These are phyloP conservation scores for Pyrenula massariospora DNA, from an alignment of 495 filamentous ascomycete genomes.

Conservation along the genomic window DNA sequence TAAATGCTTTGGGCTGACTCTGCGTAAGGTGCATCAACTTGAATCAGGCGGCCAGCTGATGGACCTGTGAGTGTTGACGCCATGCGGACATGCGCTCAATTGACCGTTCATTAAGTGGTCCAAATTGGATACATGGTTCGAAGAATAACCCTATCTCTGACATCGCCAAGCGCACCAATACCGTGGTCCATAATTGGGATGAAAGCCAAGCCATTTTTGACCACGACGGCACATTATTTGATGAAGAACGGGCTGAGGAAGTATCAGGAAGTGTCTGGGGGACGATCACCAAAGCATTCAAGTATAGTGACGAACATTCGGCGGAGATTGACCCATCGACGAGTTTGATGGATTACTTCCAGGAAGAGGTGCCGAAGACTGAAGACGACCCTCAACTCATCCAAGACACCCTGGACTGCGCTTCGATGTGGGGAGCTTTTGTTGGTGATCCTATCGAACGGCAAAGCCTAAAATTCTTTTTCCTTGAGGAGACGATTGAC, in stretches of 20 bases:
- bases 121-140: conserved; percentile 94
- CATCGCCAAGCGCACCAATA: conserved; percentile 58
- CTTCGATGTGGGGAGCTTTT: conserved; percentile 77
- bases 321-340: conserved; percentile 49
- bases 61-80: conserved; percentile 27
- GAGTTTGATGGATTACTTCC: conserved; percentile 72
- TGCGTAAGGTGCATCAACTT: conserved; percentile 42
- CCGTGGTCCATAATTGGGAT: conserved; percentile 41
- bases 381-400: conserved; percentile 39
- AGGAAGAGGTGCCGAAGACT: conserved; percentile 45
- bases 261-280: conserved; percentile 61
- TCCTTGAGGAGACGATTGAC: conserved; percentile 89
- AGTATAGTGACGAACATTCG: conserved; percentile 59
- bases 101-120: conserved; percentile 42
- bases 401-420: conserved; percentile 45
- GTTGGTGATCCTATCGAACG: conserved; percentile 64
- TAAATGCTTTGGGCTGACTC: conserved; percentile 64
- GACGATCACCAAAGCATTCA: conserved; percentile 66
- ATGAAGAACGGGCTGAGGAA: conserved; percentile 35
- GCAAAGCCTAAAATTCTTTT: conserved; percentile 88
- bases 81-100: conserved; percentile 1
- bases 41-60: conserved; percentile 26
- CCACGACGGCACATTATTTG: conserved; percentile 45
- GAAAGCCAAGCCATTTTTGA: conserved; percentile 48
- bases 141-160: conserved; percentile 73